Percentiles rank a stretch among this genome's conserved stretches.
Conservation (phyloP, 164 flowering plant genomes). For the Dillenia suffruticosa region DNA sequence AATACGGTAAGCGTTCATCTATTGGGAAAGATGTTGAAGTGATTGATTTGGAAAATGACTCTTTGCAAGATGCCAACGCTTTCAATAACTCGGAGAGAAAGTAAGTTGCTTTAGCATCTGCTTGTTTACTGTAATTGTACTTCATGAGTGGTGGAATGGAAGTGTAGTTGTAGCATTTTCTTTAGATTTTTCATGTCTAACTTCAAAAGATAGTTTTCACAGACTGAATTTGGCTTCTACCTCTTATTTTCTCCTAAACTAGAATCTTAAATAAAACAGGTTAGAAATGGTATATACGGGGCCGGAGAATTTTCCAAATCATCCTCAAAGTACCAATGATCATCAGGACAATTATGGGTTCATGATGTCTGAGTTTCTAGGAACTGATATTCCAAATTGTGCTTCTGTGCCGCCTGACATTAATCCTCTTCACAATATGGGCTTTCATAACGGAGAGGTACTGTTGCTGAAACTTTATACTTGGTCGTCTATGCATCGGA, state of each 20-base stretch:
- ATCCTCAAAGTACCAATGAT: constrained; percentile 33
- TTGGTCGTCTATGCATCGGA: no score
- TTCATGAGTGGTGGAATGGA: constrained; percentile 7
- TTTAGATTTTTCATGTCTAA: constrained; percentile 1
- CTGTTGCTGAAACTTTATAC: no score
- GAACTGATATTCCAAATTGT: constrained; percentile 52
- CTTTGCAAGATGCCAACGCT: constrained; percentile 35
- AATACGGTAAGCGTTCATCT: constrained; percentile 23
- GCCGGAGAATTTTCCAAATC: constrained; percentile 47
- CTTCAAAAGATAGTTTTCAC: background rate
- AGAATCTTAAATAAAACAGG: constrained; percentile 34
- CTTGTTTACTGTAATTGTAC: background rate
- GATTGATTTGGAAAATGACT: constrained; percentile 62
- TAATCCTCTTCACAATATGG: constrained; percentile 54
- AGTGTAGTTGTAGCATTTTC: constrained; percentile 8
- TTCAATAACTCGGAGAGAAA: constrained; percentile 25
- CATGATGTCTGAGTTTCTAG: constrained; percentile 77
- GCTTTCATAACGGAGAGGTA: constrained; percentile 77
- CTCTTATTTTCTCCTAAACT: constrained; percentile 9
- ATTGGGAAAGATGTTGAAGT: constrained; percentile 51
- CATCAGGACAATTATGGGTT: constrained; percentile 80
- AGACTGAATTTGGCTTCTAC: constrained; percentile 5
- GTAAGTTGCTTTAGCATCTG: constrained; percentile 28
- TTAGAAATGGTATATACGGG: constrained; percentile 38
- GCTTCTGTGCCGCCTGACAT: constrained; percentile 53